phyloP scores from a whole-genome alignment of 352 stramenopile species.

The Blastocystis sp. region DNA sequence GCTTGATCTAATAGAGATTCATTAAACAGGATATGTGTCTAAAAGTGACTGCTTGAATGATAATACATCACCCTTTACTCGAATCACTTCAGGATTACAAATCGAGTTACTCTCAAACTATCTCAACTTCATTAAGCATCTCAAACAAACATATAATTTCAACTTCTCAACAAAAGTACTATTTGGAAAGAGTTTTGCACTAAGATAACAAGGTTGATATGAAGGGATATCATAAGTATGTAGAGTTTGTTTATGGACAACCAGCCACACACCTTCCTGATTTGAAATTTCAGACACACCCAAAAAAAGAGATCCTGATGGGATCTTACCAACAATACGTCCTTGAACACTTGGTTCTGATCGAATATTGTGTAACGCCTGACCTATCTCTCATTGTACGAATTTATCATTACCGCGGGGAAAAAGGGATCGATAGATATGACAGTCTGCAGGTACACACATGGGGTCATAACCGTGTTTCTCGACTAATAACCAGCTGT shows the following conservation, averaged over 20 bases:
- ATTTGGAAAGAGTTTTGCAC: background rate
- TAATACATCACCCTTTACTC: too few relatives aligned
- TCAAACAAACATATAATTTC: slow-evolving; percentile 19
- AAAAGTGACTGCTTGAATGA: too few relatives aligned
- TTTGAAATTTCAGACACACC: background rate
- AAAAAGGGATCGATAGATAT: slow-evolving; percentile 25
- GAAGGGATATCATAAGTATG: slow-evolving; percentile 32
- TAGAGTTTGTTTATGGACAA: slow-evolving; percentile 29
- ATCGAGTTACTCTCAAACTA: too few relatives aligned
- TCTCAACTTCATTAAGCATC: background rate
- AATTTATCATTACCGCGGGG: background rate
- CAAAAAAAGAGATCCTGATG: slow-evolving; percentile 10
- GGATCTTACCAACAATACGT: slow-evolving; percentile 14
- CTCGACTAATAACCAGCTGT: slow-evolving; percentile 38
- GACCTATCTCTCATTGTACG: background rate
- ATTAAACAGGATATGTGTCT: too few relatives aligned
- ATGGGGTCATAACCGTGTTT: slow-evolving; percentile 60
- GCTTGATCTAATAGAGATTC: too few relatives aligned
- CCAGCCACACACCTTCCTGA: slow-evolving; percentile 24
- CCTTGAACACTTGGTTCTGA: slow-evolving; percentile 2
- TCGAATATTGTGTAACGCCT: slow-evolving; percentile 54
- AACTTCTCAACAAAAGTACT: background rate
- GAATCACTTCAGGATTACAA: too few relatives aligned
- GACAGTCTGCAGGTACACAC: background rate
- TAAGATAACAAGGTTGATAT: slow-evolving; percentile 27